Percentiles rank a stretch among this genome's conserved stretches.
phyloP scores from a whole-genome alignment of 805 yeast genomes.

The Cyberlindnera lachancei region DNA sequence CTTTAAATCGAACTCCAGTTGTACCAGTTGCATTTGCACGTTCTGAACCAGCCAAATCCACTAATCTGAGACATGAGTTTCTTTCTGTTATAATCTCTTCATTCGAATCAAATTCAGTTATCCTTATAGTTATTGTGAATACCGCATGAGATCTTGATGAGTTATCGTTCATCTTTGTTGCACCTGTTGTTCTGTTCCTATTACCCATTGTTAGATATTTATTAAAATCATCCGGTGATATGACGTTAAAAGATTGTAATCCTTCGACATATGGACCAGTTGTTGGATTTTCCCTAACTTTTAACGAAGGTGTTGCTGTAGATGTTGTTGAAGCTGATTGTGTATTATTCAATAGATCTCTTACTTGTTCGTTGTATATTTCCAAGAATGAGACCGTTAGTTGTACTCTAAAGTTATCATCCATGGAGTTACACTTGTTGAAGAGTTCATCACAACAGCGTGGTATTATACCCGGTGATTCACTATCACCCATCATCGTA shows the following conservation, averaged over 20 bases:
- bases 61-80: constrained; percentile 56
- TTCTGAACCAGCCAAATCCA: constrained; percentile 82
- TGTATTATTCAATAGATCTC: constrained; percentile 43
- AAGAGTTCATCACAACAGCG: constrained; percentile 48
- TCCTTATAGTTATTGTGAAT: constrained; percentile 53
- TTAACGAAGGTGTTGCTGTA: constrained; percentile 10
- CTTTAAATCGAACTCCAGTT: constrained; percentile 54
- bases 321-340: no score
- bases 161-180: constrained; percentile 63
- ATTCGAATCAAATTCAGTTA: constrained; percentile 36
- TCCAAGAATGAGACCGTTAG: constrained; percentile 60
- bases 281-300: constrained; percentile 58
- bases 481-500: constrained; percentile 68
- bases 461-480: constrained; percentile 61
- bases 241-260: constrained; percentile 44
- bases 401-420: constrained; percentile 30
- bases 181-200: constrained; percentile 53
- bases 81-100: constrained; percentile 40
- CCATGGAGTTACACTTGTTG: constrained; percentile 26
- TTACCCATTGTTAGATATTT: constrained; percentile 45
- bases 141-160: constrained; percentile 83
- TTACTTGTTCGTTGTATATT: constrained; percentile 70
- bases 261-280: constrained; percentile 71
- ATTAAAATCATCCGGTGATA: constrained; percentile 41
- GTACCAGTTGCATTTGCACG: constrained; percentile 57